These are phyloP conservation scores for Boletus subcaerulescens DNA, from an alignment of 768 basidiomycete genomes.

Conservation along the genomic window DNA sequence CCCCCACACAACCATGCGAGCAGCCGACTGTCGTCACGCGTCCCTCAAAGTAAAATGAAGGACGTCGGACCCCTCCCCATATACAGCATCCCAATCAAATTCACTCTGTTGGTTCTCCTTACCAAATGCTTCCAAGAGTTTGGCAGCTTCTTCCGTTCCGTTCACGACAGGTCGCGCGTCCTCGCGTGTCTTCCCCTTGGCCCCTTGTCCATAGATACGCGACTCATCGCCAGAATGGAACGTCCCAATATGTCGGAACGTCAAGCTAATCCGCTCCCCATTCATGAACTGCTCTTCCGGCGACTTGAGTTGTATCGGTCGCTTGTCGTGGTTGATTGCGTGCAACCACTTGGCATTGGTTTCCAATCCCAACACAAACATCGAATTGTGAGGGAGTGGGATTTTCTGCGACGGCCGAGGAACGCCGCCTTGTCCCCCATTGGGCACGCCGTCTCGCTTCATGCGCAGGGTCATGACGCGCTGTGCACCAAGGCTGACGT, in stretches of 20 bases:
- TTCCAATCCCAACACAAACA: constrained; percentile 74
- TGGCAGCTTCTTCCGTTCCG: constrained; percentile 46
- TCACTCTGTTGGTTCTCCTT: constrained; percentile 66
- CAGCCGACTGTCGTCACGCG: constrained; percentile 14
- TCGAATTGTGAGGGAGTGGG: constrained; percentile 75
- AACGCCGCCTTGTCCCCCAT: constrained; percentile 14
- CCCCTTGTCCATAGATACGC: constrained; percentile 73
- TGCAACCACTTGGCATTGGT: constrained; percentile 79
- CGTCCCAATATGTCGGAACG: constrained; percentile 76
- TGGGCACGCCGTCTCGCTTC: constrained; percentile 48
- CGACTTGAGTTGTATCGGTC: constrained; percentile 51
- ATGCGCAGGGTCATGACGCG: constrained; percentile 71
- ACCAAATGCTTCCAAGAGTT: constrained; percentile 63
- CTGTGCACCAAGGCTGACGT: constrained; percentile 77
- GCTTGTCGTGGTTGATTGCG: constrained; percentile 73
- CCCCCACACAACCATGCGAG: constrained; percentile 3
- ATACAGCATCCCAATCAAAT: constrained; percentile 67
- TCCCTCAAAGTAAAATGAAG: constrained; percentile 45
- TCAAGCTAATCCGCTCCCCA: constrained; percentile 76
- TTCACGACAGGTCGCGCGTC: constrained; percentile 53
- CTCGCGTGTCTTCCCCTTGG: constrained; percentile 56
- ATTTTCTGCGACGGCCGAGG: constrained; percentile 56
- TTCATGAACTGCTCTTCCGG: constrained; percentile 49
- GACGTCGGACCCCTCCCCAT: constrained; percentile 70
- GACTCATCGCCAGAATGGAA: constrained; percentile 53